Conservation (phyloP, 2,329 filamentous ascomycete genomes). For the Hypomyces perniciosus region DNA sequence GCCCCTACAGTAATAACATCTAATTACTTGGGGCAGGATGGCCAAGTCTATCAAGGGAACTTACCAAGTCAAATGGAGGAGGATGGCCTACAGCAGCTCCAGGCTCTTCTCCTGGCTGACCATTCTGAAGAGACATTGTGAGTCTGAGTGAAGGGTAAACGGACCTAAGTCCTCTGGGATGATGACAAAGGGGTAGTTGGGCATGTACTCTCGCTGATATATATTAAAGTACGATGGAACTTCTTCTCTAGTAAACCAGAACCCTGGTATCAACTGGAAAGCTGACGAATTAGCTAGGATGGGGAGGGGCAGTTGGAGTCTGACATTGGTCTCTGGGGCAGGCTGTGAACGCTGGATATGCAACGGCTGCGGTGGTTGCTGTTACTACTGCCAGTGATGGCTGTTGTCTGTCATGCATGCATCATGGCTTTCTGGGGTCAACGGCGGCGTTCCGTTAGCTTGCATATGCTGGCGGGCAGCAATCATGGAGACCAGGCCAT, state of each 20-base stretch:
- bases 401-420: neutral
- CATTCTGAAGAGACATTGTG: conserved; percentile 32
- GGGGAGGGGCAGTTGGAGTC: neutral
- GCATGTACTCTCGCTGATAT: conserved; percentile 29
- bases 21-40: neutral
- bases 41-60: neutral
- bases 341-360: neutral
- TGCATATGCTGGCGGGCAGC: conserved; percentile 25
- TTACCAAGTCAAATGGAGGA: conserved; percentile 34
- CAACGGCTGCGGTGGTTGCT: neutral
- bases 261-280: conserved; percentile 29
- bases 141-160: conserved; percentile 24
- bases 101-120: conserved; percentile 30
- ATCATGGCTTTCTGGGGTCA: conserved; percentile 12
- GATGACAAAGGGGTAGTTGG: conserved; percentile 35
- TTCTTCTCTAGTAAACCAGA: conserved; percentile 27
- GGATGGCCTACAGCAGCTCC: conserved; percentile 33
- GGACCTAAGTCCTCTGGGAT: conserved; percentile 21
- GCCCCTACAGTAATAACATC: conserved; percentile 23
- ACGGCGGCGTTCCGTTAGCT: conserved; percentile 12
- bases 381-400: neutral
- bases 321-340: neutral
- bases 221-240: conserved; percentile 27
- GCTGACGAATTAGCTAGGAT: neutral
- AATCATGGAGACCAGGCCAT: conserved; percentile 34